A percentile compares a stretch with the other conserved stretches of the same genome.
phyloP scores from a whole-genome alignment of 306 rosid species.

The Quercus robur region DNA sequence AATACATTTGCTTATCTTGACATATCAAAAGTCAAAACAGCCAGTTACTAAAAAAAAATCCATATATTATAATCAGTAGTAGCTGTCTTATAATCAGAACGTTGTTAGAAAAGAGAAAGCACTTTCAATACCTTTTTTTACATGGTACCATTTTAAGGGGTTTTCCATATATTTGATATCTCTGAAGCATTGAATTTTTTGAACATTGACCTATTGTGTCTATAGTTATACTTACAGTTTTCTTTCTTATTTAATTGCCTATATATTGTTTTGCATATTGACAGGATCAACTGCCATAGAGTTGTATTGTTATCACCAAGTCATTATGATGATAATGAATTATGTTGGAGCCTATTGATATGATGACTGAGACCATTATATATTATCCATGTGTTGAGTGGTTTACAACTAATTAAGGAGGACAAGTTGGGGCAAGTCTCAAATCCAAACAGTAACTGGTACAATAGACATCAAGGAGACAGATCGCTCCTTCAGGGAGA shows the following conservation, averaged over 20 bases:
- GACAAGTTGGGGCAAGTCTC: neutral
- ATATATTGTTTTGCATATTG: neutral
- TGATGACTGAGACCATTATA: neutral
- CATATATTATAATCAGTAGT: neutral
- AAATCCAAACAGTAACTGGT: neutral
- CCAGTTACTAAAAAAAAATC: neutral
- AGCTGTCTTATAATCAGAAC: neutral
- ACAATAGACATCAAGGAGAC: neutral
- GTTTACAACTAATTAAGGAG: neutral
- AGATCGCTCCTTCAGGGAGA: slow-evolving; percentile 1
- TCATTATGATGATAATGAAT: neutral
- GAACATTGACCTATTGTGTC: neutral
- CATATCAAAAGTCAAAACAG: neutral
- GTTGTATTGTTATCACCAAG: neutral
- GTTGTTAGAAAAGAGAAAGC: neutral
- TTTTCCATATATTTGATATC: neutral
- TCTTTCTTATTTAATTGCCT: neutral
- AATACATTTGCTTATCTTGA: neutral
- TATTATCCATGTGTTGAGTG: neutral
- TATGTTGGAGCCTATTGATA: neutral
- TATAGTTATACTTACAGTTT: neutral
- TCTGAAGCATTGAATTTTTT: neutral
- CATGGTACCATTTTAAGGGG: neutral
- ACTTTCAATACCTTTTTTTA: neutral
- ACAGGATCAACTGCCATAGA: neutral